These are phyloP conservation scores for Leucogyrophana mollusca DNA, from an alignment of 768 basidiomycete species.

Conservation along the genomic window DNA sequence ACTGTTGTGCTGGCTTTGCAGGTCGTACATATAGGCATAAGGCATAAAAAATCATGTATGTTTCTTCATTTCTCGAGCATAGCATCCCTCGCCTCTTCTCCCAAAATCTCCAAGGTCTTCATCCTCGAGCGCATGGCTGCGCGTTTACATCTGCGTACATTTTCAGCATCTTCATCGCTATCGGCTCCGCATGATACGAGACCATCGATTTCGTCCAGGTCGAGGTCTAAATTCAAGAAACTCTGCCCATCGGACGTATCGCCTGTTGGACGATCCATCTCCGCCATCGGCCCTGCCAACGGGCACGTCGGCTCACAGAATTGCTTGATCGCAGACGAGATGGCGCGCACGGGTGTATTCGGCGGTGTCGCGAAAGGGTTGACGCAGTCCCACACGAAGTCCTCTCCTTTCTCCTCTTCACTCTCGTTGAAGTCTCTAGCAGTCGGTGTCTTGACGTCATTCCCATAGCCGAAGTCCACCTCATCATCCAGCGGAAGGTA, in stretches of 20 bases:
- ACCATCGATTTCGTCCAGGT: constrained; percentile 2
- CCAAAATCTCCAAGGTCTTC: constrained; percentile 10
- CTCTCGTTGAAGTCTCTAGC: not conserved
- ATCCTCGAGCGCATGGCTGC: constrained; percentile 3
- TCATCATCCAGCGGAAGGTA: not conserved
- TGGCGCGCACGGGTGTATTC: not conserved
- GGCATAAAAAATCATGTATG: not conserved
- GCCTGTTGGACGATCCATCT: constrained; percentile 1
- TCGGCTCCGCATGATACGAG: constrained; percentile 1
- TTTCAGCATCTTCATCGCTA: constrained; percentile 2
- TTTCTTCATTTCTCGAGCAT: not conserved
- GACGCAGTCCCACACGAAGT: constrained; percentile 15
- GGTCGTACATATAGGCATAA: not conserved
- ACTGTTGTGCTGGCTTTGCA: too few species aligned
- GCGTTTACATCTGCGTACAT: constrained; percentile 3
- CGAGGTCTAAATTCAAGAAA: not conserved
- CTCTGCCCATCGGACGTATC: not conserved
- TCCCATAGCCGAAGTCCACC: not conserved
- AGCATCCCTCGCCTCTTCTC: constrained; percentile 5
- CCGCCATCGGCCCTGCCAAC: constrained; percentile 1
- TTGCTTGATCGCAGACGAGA: not conserved
- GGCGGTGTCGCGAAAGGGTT: constrained; percentile 13
- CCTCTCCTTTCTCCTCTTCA: not conserved
- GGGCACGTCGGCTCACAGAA: not conserved
- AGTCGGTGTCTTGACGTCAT: constrained; percentile 2